Evolutionary conservation across 345 rosid species (phyloP).

Genomic region (Brassica incana): DNA sequence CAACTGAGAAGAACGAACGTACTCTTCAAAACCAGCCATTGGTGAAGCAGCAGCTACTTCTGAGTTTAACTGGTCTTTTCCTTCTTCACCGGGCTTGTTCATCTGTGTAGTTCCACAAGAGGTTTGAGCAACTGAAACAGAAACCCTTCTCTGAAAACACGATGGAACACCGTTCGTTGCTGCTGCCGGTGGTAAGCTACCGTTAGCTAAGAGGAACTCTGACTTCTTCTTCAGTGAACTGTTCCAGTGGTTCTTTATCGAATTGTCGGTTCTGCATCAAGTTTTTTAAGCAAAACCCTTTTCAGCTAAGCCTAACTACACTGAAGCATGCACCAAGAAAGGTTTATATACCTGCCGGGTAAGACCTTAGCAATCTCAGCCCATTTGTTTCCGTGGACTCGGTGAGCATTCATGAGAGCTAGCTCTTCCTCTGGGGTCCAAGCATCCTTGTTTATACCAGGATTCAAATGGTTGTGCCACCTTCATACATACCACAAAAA

Average conservation of each 20-base stretch:
- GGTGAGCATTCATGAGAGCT: slow-evolving; percentile 81
- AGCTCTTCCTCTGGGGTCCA: slow-evolving; percentile 90
- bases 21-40: slow-evolving; percentile 44
- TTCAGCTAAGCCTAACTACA: slow-evolving; percentile 11
- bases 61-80: slow-evolving; percentile 52
- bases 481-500: slow-evolving; percentile 42
- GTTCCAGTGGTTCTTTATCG: slow-evolving; percentile 99
- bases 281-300: background rate
- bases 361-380: slow-evolving; percentile 95
- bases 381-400: slow-evolving; percentile 82
- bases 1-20: slow-evolving; percentile 49
- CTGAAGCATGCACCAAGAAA: background rate
- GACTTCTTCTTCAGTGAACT: slow-evolving; percentile 93
- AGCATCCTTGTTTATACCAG: slow-evolving; percentile 88
- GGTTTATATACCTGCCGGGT: slow-evolving; percentile 76
- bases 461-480: slow-evolving; percentile 99
- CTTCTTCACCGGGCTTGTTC: slow-evolving; percentile 51
- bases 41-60: slow-evolving; percentile 54
- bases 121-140: slow-evolving; percentile 51
- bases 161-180: slow-evolving; percentile 43
- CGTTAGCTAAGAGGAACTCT: slow-evolving; percentile 70
- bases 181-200: slow-evolving; percentile 70
- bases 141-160: slow-evolving; percentile 44
- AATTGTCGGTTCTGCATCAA: slow-evolving; percentile 81
- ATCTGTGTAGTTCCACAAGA: slow-evolving; percentile 49